A percentile compares a stretch with the other conserved stretches of the same genome.
Evolutionary conservation across 208 protist genomes (phyloP).

Genomic region (Phytomonas sp.): DNA sequence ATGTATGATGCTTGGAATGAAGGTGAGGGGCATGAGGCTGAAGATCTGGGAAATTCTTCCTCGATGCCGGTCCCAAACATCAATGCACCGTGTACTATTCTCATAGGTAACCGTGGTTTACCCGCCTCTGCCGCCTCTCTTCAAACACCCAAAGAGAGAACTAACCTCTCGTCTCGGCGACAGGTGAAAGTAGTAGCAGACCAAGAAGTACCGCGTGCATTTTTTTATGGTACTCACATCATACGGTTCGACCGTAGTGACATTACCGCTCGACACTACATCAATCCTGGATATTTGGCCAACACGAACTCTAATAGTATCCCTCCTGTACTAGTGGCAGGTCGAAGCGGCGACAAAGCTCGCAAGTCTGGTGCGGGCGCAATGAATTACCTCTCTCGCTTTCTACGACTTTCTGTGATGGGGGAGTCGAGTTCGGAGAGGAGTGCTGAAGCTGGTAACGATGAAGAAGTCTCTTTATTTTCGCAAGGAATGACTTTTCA

Average conservation of each 20-base stretch:
- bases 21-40: slow-evolving; percentile 15
- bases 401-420: background rate
- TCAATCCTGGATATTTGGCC: background rate
- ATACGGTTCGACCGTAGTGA: slow-evolving; percentile 29
- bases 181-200: slow-evolving; percentile 14
- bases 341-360: background rate
- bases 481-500: background rate
- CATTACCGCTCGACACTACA: background rate
- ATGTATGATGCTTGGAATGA: slow-evolving; percentile 77
- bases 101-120: slow-evolving; percentile 31
- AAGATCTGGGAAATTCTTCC: background rate
- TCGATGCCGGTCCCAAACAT: background rate
- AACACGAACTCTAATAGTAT: background rate
- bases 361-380: background rate
- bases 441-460: background rate
- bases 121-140: slow-evolving; percentile 18
- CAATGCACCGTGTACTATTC: background rate
- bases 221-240: slow-evolving; percentile 31
- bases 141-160: slow-evolving; percentile 12
- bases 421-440: background rate
- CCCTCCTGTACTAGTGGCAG: background rate
- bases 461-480: background rate
- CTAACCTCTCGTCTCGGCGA: background rate
- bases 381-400: background rate
- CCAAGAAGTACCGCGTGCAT: slow-evolving; percentile 22